Conservation (phyloP, 2,329 filamentous ascomycete species). For the Metarhizium guizhouense region DNA sequence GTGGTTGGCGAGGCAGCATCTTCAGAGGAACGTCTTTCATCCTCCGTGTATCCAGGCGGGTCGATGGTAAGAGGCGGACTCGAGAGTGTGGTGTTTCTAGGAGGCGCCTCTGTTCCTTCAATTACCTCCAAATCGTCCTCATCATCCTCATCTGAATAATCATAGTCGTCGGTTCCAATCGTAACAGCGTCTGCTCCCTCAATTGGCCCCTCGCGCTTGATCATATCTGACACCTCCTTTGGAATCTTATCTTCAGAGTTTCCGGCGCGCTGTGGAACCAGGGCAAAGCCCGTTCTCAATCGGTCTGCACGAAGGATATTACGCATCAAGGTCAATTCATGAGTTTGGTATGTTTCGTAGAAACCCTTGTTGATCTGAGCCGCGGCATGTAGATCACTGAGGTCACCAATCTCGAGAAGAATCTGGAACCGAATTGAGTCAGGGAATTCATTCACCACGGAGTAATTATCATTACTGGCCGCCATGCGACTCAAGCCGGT, state of each 20-base stretch:
- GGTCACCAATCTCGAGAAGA: conserved; percentile 27
- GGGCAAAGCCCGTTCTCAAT: neutral
- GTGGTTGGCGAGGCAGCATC: conserved; percentile 6
- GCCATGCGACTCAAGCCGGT: conserved; percentile 24
- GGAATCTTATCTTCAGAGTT: conserved; percentile 26
- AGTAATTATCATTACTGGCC: conserved; percentile 19
- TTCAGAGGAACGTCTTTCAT: neutral
- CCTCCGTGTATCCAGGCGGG: neutral
- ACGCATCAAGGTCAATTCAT: conserved; percentile 31
- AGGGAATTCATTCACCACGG: conserved; percentile 23
- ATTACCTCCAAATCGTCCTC: conserved; percentile 12
- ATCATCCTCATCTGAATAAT: conserved; percentile 15
- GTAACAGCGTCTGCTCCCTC: conserved; percentile 21
- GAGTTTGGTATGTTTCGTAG: conserved; percentile 35
- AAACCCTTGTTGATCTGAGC: conserved; percentile 34
- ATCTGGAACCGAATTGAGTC: conserved; percentile 31
- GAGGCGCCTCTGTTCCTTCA: neutral
- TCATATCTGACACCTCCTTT: conserved; percentile 19
- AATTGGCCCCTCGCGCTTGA: conserved; percentile 17
- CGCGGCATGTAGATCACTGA: conserved; percentile 32
- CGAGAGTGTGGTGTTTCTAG: neutral
- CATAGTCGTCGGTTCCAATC: conserved; percentile 19
- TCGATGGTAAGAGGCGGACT: neutral
- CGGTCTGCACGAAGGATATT: conserved; percentile 23
- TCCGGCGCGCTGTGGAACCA: conserved; percentile 5